Evolutionary conservation across 257 asterid genomes (phyloP), one percentile per base, ranked within the genome.

Genomic region (Capsicum pubescens): DNA sequence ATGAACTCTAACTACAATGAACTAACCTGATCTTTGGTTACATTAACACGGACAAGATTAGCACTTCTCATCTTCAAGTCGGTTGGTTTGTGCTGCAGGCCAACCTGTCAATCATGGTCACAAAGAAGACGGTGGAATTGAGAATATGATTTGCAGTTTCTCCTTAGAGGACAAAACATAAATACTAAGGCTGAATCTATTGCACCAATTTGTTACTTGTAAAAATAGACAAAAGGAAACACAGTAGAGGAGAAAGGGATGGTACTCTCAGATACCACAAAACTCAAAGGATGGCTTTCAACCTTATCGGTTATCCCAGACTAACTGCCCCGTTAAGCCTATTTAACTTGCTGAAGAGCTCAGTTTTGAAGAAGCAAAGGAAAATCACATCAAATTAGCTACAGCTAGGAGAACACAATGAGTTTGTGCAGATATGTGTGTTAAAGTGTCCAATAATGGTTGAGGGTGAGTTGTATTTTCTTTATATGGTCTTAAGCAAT

Each of bases 11-110:
- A 77, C 79, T 63, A 82, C 82, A 66, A 74, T 68, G 52, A 84
- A 87, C 97, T 54, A 86, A 93, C 99, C 98, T 93, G 93, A 82
- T 91, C 86, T 84, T 89, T 88, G 21, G 61, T 79, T 67, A 92
- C 86, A 85, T 94, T 87, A 74, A 94, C 95, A 69, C 85, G 93
- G 87, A 95, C 90, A 86, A 93, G 90, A 89, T 90, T 91, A 71
- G 91, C 85, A 60, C 91, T 80, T 90, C 87, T 94, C 88, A 81
- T 87, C 93, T 91, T 95, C 91, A 89, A 80, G 82, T 91, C 91
- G 19, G 89, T 83, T 42, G 88, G 87, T 84, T 92, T 91, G 85
- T 93, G 91, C 86, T 93, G 97, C 88, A 93, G 83, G 69, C 99
- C 98, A 86, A 91, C 95, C 99, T 94, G 95, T 91, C 84, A n/a